Evolutionary conservation across 768 basidiomycete genomes (phyloP), one percentile per base, ranked within the genome.

Genomic region (Rhizopogon roseolus): DNA sequence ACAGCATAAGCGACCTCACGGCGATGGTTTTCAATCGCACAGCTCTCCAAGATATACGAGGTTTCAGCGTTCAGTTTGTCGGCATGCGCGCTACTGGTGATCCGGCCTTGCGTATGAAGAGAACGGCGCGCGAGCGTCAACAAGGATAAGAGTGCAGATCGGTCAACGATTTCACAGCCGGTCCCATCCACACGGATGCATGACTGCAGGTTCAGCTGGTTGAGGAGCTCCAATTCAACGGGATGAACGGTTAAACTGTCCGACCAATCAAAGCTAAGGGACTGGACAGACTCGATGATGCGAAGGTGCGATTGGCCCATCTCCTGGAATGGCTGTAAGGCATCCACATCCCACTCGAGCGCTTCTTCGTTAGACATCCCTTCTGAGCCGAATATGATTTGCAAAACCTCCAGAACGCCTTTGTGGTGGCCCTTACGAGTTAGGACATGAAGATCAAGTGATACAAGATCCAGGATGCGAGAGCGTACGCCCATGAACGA

Each of bases 211-310:
- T 90, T 82, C 40, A 94, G 69, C 36, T 80, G 76, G 3, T 70
- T 75, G 36, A 92, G 77, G 64, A 88, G 85, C 53, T 86, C 77
- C 52, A 91, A 65, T 19, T 85, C 75, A 46, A 82, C 64, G 5
- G 82, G 75, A 14, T 80, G 69, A 1, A 85, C 81, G 11, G 74
- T 66, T 41, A 91, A 70, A 53, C 80, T 81, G 64, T 98, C 95
- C 5, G 79, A 80, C 94, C 94, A 98, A 51, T 90, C 86, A 58
- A 98, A 88, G 65, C 86, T 84, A 60, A 98, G 72, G 0, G 91
- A 90, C 63, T 91, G 87, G 43, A 98, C 75, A 50, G 93, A 82
- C 67, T 96, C 93, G 61, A 96, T 86, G 66, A 97, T 85, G 25
- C 89, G 81, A 60, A 92, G 77, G 51, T 92, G 83, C 0, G 89